These are phyloP conservation scores for Zygnema circumcarinatum DNA, from an alignment of 139 green algal species.

Conservation along the genomic window DNA sequence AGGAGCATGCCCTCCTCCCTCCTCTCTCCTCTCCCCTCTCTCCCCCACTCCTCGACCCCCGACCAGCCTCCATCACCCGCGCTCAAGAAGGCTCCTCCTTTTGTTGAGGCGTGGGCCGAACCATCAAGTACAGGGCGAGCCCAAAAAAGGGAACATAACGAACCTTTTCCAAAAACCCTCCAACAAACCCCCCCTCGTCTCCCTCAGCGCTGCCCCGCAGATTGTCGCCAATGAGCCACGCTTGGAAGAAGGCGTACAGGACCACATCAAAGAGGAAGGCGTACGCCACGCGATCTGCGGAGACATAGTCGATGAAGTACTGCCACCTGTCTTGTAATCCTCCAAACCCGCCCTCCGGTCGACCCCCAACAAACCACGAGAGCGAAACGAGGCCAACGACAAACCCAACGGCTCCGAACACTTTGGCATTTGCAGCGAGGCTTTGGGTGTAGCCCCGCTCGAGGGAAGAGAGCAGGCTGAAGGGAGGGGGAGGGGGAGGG, in stretches of 20 bases:
- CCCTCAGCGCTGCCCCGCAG: no score
- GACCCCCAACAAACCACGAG: constrained; percentile 14
- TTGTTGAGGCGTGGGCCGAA: background rate
- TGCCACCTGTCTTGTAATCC: background rate
- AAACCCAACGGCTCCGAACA: constrained; percentile 1
- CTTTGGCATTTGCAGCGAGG: background rate
- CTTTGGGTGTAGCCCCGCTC: background rate
- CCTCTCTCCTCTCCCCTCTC: no score
- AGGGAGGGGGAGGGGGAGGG: background rate
- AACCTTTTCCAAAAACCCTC: background rate
- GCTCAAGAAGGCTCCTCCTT: no score
- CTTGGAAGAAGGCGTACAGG: constrained; percentile 49
- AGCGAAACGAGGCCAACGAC: constrained; percentile 27
- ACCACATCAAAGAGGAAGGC: constrained; percentile 48
- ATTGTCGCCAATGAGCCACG: constrained; percentile 29
- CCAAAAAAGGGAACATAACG: constrained; percentile 40
- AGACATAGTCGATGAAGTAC: constrained; percentile 23
- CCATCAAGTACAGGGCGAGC: constrained; percentile 3
- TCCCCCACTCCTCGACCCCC: no score
- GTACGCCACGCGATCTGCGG: constrained; percentile 34
- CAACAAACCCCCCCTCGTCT: background rate
- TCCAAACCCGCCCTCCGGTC: background rate
- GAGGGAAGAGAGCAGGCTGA: background rate
- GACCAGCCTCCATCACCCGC: no score
- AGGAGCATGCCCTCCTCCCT: no score